phyloP scores from a whole-genome alignment of 2,329 filamentous ascomycete species.

The Fusarium mangiferae region DNA sequence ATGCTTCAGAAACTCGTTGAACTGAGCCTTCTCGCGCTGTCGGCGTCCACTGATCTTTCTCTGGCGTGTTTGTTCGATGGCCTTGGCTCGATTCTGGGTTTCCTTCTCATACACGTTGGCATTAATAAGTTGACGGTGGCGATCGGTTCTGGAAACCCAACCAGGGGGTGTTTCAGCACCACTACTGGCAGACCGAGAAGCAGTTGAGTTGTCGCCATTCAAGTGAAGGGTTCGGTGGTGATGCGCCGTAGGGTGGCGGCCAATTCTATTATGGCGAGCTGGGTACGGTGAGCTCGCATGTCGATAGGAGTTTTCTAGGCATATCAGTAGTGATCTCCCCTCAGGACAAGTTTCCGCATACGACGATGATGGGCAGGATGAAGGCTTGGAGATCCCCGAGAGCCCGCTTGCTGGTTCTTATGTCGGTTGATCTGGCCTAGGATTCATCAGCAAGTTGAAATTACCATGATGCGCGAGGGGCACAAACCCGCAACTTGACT shows the following conservation, averaged over 20 bases:
- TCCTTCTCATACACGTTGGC: constrained; percentile 81
- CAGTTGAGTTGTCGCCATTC: constrained; percentile 56
- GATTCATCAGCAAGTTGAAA: constrained; percentile 37
- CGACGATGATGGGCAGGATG: constrained; percentile 49
- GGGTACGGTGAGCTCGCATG: constrained; percentile 49
- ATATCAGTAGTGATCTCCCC: constrained; percentile 13
- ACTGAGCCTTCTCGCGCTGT: constrained; percentile 67
- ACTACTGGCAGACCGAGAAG: constrained; percentile 51
- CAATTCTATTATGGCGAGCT: constrained; percentile 49
- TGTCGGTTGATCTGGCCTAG: constrained; percentile 83
- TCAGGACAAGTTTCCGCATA: constrained; percentile 42
- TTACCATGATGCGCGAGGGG: constrained; percentile 11
- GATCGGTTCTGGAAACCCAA: constrained; percentile 79
- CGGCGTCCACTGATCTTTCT: constrained; percentile 65
- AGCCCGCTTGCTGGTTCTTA: constrained; percentile 70
- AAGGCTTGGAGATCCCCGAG: constrained; percentile 44
- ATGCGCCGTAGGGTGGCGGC: constrained; percentile 51
- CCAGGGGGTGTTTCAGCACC: constrained; percentile 48
- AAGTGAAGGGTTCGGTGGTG: constrained; percentile 71
- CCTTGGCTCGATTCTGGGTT: constrained; percentile 72
- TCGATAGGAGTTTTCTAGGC: constrained; percentile 48
- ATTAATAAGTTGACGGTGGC: constrained; percentile 86
- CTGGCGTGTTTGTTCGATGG: constrained; percentile 75
- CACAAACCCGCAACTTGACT: constrained; percentile 60
- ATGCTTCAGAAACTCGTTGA: constrained; percentile 53